Conservation (phyloP, 176 grass and related monocot species). For the Pharus latifolius region DNA sequence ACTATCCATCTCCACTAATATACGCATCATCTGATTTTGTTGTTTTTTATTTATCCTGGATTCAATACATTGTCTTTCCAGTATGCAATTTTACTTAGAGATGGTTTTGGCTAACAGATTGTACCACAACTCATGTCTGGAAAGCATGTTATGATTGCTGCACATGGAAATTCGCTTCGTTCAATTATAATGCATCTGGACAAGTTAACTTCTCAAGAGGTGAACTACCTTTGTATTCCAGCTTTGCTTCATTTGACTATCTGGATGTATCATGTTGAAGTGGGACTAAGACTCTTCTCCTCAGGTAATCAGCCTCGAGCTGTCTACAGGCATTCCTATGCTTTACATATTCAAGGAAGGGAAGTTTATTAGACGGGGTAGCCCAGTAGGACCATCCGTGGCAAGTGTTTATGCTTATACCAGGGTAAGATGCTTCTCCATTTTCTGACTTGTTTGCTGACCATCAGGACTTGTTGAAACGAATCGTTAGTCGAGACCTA, state of each 20-base stretch:
- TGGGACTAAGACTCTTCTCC: not conserved
- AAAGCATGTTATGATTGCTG: constrained; percentile 97
- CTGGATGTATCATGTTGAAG: not conserved
- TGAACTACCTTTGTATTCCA: constrained; percentile 1
- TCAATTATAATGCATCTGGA: constrained; percentile 99
- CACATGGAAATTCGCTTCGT: constrained; percentile 94
- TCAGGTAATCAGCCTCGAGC: constrained; percentile 88
- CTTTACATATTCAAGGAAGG: constrained; percentile 97
- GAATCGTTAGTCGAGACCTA: not conserved
- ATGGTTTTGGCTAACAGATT: not conserved
- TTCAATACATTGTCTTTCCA: not conserved
- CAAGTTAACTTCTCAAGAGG: constrained; percentile 93
- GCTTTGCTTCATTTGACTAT: not conserved
- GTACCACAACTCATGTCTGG: constrained; percentile 43
- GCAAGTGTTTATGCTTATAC: constrained; percentile 96
- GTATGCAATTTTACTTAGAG: not conserved
- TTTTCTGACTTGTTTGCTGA: not conserved
- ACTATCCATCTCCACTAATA: not conserved
- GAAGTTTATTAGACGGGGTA: constrained; percentile 86
- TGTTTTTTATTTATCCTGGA: not conserved
- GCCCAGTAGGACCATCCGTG: constrained; percentile 70
- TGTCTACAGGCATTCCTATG: constrained; percentile 96
- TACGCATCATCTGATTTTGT: not conserved
- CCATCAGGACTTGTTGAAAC: not conserved
- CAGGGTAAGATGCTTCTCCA: constrained; percentile 42